Conservation (phyloP, 768 basidiomycete genomes). For the Hysterangium stoloniferum region DNA sequence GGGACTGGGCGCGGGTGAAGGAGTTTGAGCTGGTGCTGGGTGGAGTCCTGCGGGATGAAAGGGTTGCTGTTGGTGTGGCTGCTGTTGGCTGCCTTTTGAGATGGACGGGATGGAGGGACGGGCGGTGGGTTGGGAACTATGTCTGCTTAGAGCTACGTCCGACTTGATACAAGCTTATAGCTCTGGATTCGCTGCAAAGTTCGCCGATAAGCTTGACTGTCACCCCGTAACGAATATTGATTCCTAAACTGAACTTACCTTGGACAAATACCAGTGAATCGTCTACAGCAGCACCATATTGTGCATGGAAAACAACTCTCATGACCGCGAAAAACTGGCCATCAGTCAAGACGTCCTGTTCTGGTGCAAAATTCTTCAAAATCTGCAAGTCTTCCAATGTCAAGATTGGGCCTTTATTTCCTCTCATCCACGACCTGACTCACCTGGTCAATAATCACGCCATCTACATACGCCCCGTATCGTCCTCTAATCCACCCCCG, state of each 20-base stretch:
- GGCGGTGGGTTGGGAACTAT: no score
- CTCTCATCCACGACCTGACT: no score
- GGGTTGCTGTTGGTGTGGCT: no score
- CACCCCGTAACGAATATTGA: no score
- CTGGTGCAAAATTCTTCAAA: slow-evolving; percentile 54
- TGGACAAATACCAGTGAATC: slow-evolving; percentile 66
- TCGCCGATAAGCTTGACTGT: no score
- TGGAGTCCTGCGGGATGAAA: not conserved
- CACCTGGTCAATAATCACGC: slow-evolving; percentile 53
- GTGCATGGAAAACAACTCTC: slow-evolving; percentile 55
- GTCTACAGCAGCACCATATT: slow-evolving; percentile 56
- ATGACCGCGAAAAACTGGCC: slow-evolving; percentile 75
- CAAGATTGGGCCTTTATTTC: slow-evolving; percentile 20
- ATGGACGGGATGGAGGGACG: no score
- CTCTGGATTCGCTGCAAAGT: no score
- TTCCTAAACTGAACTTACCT: slow-evolving; percentile 53
- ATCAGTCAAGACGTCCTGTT: slow-evolving; percentile 47
- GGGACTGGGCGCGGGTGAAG: not conserved
- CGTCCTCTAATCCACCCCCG: slow-evolving; percentile 71
- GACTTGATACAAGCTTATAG: no score
- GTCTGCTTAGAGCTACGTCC: no score
- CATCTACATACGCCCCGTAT: slow-evolving; percentile 43
- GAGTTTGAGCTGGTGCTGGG: not conserved
- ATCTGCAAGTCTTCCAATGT: slow-evolving; percentile 35
- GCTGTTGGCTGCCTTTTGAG: no score